Percentiles rank a stretch among this genome's conserved stretches.
Evolutionary conservation across 2,329 filamentous ascomycete genomes (phyloP).

Genomic region (Lithohypha guttulata): DNA sequence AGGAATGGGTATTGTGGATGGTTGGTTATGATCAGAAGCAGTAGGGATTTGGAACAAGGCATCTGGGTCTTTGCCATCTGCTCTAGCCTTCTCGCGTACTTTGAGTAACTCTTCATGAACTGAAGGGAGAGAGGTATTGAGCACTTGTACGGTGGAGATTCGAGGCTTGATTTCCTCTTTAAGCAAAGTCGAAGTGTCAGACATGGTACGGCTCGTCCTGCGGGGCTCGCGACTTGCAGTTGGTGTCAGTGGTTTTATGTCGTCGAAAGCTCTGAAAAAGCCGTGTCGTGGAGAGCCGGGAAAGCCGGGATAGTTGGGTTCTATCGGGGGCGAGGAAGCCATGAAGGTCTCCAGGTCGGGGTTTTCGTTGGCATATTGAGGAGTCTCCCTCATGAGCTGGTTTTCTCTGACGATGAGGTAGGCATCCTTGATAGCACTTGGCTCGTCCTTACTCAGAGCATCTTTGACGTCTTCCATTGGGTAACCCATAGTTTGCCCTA

Average conservation of each 20-base stretch:
- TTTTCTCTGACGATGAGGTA: slow-evolving; percentile 98
- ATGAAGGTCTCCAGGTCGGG: slow-evolving; percentile 40
- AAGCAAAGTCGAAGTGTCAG: slow-evolving; percentile 16
- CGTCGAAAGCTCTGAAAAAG: slow-evolving; percentile 8
- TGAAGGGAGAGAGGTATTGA: slow-evolving; percentile 80
- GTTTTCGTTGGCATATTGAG: slow-evolving; percentile 41
- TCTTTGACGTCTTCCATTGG: slow-evolving; percentile 91
- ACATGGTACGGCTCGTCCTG: slow-evolving; percentile 18
- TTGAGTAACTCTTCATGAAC: slow-evolving; percentile 90
- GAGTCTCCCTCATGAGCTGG: slow-evolving; percentile 86
- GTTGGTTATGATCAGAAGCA: slow-evolving; percentile 11
- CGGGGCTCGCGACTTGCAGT: not conserved
- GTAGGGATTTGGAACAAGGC: slow-evolving; percentile 16
- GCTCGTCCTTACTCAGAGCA: slow-evolving; percentile 80
- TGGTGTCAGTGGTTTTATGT: slow-evolving; percentile 20
- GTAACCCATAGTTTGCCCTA: slow-evolving; percentile 97
- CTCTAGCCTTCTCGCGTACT: slow-evolving; percentile 38
- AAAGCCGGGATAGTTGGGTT: slow-evolving; percentile 26
- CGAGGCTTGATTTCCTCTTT: slow-evolving; percentile 40
- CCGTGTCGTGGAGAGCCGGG: slow-evolving; percentile 14
- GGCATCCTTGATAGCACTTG: slow-evolving; percentile 95
- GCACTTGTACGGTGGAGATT: slow-evolving; percentile 76
- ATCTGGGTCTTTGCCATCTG: slow-evolving; percentile 29
- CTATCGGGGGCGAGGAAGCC: slow-evolving; percentile 44
- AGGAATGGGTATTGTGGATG: slow-evolving; percentile 18